Evolutionary conservation across 1,284 basidiomycete species (phyloP), one percentile per base, ranked within the genome.

Genomic region (Cryptococcus sp.): DNA sequence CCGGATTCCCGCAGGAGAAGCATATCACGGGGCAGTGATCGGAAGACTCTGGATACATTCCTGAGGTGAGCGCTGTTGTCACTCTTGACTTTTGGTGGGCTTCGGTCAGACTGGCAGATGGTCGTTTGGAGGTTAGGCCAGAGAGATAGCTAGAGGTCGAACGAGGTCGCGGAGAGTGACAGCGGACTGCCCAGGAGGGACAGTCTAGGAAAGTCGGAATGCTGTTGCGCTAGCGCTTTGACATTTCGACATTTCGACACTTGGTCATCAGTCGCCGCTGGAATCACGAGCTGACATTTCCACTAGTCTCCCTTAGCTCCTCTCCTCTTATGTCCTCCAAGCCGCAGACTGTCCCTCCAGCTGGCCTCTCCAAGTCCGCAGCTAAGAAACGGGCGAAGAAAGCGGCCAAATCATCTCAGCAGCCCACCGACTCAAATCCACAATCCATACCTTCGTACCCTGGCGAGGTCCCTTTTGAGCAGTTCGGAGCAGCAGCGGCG

Each of bases 351-450:
- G 59, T 60, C 54, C 62, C 64, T 50, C 62, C 67, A 40, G 61
- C 70, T 59, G 71, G 68, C 69, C 66, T 72, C 50, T 71, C 75
- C 50, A 77, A 77, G 70, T 75, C 74, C 61, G 70, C 71, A 62
- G 74, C 74, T 54, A 78, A 76, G 73, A 78, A 78, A 65, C 64
- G 68, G 62, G 69, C 74, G 57, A 78, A 78, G 70, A 76, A 75
- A 67, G 70, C 69, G 47, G 66, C 73, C 44, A 70, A 70, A 64
- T 66, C 71, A 38, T 50, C 53, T 47, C 35, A 31, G 23, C 42
- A 45, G 42, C 7, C 42, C 22, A 22, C 42, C 31, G 31, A 48
- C 47, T 48, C 47, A 23, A 48, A 19, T 40, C 56, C 35, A 51
- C 41, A 46, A 57, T 47, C 44, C 53, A 54, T 47, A 20, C 40